A percentile compares a stretch with the other conserved stretches of the same genome.
These are phyloP conservation scores for Aquilaria sinensis DNA, from an alignment of 345 rosid genomes.

Conservation along the genomic window DNA sequence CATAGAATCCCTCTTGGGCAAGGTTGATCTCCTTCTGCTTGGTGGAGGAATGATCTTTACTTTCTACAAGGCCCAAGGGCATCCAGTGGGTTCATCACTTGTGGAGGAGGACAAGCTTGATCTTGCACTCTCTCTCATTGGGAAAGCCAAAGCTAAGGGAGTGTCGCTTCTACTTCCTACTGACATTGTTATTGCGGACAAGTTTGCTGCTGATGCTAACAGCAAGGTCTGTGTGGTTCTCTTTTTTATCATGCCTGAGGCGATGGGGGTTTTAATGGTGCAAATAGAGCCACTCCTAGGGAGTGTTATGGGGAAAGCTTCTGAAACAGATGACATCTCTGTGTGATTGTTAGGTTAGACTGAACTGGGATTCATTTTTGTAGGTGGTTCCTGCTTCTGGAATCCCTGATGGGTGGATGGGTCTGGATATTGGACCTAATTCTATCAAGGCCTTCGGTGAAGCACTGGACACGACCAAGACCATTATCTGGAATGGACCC, in stretches of 20 bases:
- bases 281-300: too few species aligned
- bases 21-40: conserved; percentile 70
- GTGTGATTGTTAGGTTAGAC: not conserved
- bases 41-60: conserved; percentile 99
- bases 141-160: conserved; percentile 89
- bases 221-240: conserved; percentile 54
- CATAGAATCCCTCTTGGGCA: conserved; percentile 82
- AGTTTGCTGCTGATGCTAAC: conserved; percentile 87
- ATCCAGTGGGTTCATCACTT: conserved; percentile 75
- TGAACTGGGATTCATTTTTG: not conserved
- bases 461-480: conserved; percentile 62
- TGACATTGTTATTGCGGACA: conserved; percentile 87
- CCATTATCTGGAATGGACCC: conserved; percentile 96
- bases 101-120: conserved; percentile 95
- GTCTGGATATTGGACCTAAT: conserved; percentile 91
- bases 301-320: not conserved
- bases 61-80: conserved; percentile 96
- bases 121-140: conserved; percentile 72
- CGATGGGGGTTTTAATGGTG: not conserved
- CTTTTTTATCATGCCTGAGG: not conserved
- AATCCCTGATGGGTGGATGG: conserved; percentile 97
- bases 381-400: conserved; percentile 74
- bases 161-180: conserved; percentile 78
- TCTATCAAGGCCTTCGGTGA: conserved; percentile 59
- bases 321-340: not conserved